Base-by-base conservation (phyloP, 139 green algal species). In the Eudorina sp. region DNA sequence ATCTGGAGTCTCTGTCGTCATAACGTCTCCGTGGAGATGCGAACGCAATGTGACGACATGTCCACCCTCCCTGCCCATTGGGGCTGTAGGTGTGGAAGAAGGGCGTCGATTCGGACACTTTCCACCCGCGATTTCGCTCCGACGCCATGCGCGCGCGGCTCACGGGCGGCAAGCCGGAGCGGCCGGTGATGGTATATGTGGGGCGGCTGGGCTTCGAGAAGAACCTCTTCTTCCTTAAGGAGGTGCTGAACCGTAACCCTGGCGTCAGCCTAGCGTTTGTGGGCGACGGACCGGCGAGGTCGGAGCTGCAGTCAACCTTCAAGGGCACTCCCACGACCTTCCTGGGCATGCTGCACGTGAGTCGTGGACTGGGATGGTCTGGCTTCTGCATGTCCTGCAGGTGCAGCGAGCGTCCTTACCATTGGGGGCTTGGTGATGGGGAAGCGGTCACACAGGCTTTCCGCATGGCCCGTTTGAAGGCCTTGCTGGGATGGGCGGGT, bases 191-290 rank as follows among this genome's bases (percentile, higher is more conserved):
- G 53, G 89, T 97, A n/a, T 98, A 98, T 74, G 98, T 99, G 36
- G 98, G 98, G 16, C 91, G 98, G 4, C 94, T 99, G 46, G 98
- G 98, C 89, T 88, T 70, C 46, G 96, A 98, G 89, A 98, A 98
- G 90, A 98, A 98, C 89, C 83, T 96, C 3, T 90, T 92, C 21
- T 93, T 94, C 31, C 88, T 98, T n/a, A 96, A 95, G 76, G 92
- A 90, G 62, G 92, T 99, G 21, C 88, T 98, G 69, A 88, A 93
- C 70, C 58, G 86, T 53, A 85, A 97, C 29, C 96, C 96, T 0
- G 82, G 86, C 46, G 92, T 91, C 7, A 89, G 94, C 4, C 93
- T 99, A 34, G 96, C 96, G 9, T 97, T 99, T 90, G 96, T 99
- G 9, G 98, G 98, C 11, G 98, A 99, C 84, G 98, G 98, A 9